These are phyloP conservation scores for Cyclocybe aegerita DNA, from an alignment of 768 basidiomycete species.

Conservation along the genomic window DNA sequence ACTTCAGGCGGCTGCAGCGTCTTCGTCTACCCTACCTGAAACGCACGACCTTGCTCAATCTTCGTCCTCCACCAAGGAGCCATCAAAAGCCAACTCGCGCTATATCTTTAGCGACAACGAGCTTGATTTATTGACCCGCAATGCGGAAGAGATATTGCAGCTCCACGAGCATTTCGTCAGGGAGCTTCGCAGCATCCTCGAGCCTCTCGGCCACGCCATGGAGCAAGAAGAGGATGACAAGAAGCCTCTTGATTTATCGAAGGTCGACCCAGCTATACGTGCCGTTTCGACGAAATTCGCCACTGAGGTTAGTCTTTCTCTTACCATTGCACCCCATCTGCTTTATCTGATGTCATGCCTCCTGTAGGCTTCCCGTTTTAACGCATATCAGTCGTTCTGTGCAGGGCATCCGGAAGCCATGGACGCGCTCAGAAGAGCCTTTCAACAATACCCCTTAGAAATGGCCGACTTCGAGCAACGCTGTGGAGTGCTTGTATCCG, in stretches of 20 bases:
- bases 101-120: conserved; percentile 59
- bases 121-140: conserved; percentile 59
- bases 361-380: conserved; percentile 67
- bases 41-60: conserved; percentile 16
- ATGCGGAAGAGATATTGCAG: conserved; percentile 64
- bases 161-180: conserved; percentile 69
- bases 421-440: conserved; percentile 66
- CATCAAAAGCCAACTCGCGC: conserved; percentile 34
- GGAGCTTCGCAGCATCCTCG: conserved; percentile 49
- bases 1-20: conserved; percentile 27
- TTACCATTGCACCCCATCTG: conserved; percentile 1
- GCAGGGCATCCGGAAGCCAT: conserved; percentile 83
- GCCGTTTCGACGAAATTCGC: conserved; percentile 57
- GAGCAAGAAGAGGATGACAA: conserved; percentile 19
- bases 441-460: conserved; percentile 62
- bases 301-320: conserved; percentile 43
- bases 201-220: conserved; percentile 51
- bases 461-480: conserved; percentile 85
- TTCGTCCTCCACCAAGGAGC: conserved; percentile 20
- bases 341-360: conserved; percentile 2
- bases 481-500: conserved; percentile 57
- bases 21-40: conserved; percentile 27
- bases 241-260: conserved; percentile 21
- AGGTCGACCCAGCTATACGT: conserved; percentile 45
- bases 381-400: conserved; percentile 84